phyloP scores from a whole-genome alignment of 2,329 filamentous ascomycete genomes.

The Arachnopeziza araneosa region DNA sequence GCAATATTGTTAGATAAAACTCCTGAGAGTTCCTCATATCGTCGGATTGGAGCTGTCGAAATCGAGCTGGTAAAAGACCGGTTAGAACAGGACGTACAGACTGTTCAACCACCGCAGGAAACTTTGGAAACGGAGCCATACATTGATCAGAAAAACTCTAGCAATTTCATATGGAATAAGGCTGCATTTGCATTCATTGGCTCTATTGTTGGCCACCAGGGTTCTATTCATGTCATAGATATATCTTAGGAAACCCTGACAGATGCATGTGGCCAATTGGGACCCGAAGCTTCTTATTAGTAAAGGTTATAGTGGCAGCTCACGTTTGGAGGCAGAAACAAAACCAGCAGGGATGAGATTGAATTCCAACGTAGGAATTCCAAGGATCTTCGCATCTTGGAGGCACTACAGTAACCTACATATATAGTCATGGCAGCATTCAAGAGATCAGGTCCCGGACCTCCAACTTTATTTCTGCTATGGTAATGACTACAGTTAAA shows the following conservation, averaged over 20 bases:
- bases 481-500: no score
- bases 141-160: not conserved
- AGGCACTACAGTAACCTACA: no score
- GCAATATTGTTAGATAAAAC: not conserved
- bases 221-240: not conserved
- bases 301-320: no score
- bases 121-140: not conserved
- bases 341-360: no score
- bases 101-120: not conserved
- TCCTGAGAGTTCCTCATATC: not conserved
- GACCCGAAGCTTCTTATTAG: no score
- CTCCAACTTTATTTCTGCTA: no score
- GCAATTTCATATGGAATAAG: not conserved
- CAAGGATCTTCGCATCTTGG: no score
- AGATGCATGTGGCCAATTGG: no score
- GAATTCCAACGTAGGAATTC: no score
- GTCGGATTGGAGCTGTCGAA: not conserved
- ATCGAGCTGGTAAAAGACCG: not conserved
- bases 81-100: not conserved
- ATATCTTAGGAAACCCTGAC: not conserved
- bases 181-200: not conserved
- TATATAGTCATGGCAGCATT: no score
- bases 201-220: not conserved
- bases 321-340: no score
- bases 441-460: no score